Evolutionary conservation across 495 filamentous ascomycete genomes (phyloP), one percentile per base, ranked within the genome.

Genomic region (Hypoxylon trugodes): DNA sequence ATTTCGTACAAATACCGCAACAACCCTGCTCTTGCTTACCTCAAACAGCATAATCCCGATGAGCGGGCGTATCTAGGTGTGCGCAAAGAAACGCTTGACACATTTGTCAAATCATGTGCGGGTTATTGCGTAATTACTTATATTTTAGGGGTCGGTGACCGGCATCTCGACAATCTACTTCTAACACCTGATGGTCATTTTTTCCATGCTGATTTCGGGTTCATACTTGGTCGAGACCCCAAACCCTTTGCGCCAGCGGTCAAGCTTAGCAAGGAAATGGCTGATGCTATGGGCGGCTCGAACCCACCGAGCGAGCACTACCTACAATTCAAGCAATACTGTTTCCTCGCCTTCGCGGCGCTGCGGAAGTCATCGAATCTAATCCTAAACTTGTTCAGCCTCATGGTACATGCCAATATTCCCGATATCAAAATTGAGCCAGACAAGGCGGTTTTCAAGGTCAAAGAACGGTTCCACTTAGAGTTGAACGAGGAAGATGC

Each of bases 81-180:
- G 18, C 89, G 93, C 42, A 92, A 93, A 68, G 93, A 96, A 49
- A 87, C 92, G 0, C 90, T 98, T 82, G 95, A 99, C 61, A 97
- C 89, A 9, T 99, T 96, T 72, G 85, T 97, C 73, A 96, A 93
- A 70, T 96, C 91, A 13, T 97, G 95, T 69, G 95, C 95, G 1
- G 95, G 95, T 19, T 99, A 99, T 76, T 97, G 96, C 73, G 95
- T 99, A 15, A 97, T 99, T 70, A 99, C 95, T 0, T 99, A 98
- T 76, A 87, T 99, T 30, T 87, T 99, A n/a, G 95, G 95, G 24
- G 95, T 99, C 22, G 95, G 95, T 35, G 95, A 99, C 71, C 87
- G 95, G 0, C 95, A 99, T 75, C 83, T 98, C 8, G 95, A 99
- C 71, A 99, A 99, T 72, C 85, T 99, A 4, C 88, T 98, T 28